Evolutionary conservation across 2,329 filamentous ascomycete species (phyloP), one percentile per base, ranked within the genome.

Genomic region (Aquanectria penicillioides): DNA sequence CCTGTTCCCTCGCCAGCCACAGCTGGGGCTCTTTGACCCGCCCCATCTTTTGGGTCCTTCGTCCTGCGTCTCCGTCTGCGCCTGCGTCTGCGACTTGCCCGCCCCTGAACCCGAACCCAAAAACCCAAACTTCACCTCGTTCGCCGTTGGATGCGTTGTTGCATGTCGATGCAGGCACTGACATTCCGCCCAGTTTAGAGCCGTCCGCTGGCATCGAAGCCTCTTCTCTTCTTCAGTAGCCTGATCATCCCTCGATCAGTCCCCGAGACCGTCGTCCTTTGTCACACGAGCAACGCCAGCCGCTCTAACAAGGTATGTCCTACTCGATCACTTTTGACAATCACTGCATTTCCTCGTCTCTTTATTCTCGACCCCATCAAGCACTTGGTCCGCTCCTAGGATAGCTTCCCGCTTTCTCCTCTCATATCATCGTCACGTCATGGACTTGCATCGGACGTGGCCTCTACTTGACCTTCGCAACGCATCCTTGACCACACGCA

Each of bases 21-120:
- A 64, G 59, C 57, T 57, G 51, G 46, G 50, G 25, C 57, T 46
- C 62, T 51, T 61, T 40, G 50, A 57, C 57, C 59, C 57, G 58
- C 67, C 57, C 53, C 59, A 65, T 65, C 61, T 69, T 64, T 61
- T 66, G 61, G 54, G 59, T 61, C 57, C 60, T 60, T 53, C 49
- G 38, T 61, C 37, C 17, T 56, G 44, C 57, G 38, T 52, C 54
- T 57, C 23, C 38, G 43, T 20, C 20, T 34, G 34, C 50, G 38
- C 51, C 50, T n/a, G n/a, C n/a, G n/a, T n/a, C 40, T 64, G 17
- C 33, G 49, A 15, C 34, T 34, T 53, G 44, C 36, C 25, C 46
- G 46, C 50, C 56, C 50, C 47, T 53, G 29, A 55, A 50, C 13
- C 41, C 38, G 28, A 56, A 44, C 26, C 33, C 20, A 26, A 40